Evolutionary conservation across 2,329 filamentous ascomycete genomes (phyloP), one percentile per base, ranked within the genome.

Genomic region (Corynespora cassiicola): DNA sequence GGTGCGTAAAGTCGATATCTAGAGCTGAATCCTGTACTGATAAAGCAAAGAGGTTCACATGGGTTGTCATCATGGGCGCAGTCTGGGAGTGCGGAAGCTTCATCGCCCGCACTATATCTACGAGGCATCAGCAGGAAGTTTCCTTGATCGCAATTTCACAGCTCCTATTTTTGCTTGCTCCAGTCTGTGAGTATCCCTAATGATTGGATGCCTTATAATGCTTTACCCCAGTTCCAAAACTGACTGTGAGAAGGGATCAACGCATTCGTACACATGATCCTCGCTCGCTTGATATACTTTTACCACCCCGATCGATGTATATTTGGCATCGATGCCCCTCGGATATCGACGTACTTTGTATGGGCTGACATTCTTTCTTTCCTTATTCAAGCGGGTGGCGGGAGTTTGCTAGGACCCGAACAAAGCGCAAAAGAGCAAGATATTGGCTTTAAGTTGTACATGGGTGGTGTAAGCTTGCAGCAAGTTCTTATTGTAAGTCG

Each of bases 281-380:
- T 51, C 15, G 72, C 65, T 2, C 65, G 73, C 1, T 51, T 75
- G 49, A 63, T 75, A 16, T 64, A 66, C 38, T 69, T 63, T 40
- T 71, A 68, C 44, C 53, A 68, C 4, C 61, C 66, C 0, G 51
- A 57, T 1, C 56, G 60, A n/a, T 54, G 42, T n/a, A 42, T 74
- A 2, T 58, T 48, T 21, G 44, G 59, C 2, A 56, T 75, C 41
- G 64, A 68, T 14, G 69, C 70, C 1, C 54, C 54, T 6, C 58
- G 60, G 11, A 63, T 74, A 11, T 70, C 65, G 3, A 61, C 59
- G 15, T 63, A 71, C 40, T 77, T 76, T 33, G 73, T 77, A 12
- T 61, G 63, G 39, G 62, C 74, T 5, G 74, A 77, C 39, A 61
- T 77, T 20, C 25, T 70, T 8, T 57, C 71, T 6, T 78, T 77